Evolutionary conservation across 164 flowering plant genomes (phyloP).

Genomic region (Umbellularia californica): DNA sequence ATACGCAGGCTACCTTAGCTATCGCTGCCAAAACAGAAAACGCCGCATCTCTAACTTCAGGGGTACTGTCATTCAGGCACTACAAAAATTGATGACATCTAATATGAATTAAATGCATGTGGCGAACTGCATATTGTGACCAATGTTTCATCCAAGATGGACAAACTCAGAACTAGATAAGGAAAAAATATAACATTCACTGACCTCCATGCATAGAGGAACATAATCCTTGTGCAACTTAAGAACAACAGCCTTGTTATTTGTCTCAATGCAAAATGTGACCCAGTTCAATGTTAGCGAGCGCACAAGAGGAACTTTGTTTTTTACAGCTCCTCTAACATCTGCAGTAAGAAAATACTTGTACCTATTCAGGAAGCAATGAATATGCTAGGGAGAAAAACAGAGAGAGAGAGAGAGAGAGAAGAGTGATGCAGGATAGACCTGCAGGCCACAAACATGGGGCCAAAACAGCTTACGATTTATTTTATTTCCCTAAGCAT

Average conservation of each 20-base stretch:
- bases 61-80: slow-evolving; percentile 97
- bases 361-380: background rate
- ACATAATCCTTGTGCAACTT: slow-evolving; percentile 97
- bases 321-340: slow-evolving; percentile 76
- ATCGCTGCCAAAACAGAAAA: slow-evolving; percentile 92
- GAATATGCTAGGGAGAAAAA: too few species aligned
- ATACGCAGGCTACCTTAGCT: slow-evolving; percentile 65
- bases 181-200: slow-evolving; percentile 18
- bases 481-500: too few species aligned
- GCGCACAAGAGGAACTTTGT: slow-evolving; percentile 98
- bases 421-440: background rate
- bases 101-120: background rate
- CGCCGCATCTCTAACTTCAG: slow-evolving; percentile 98
- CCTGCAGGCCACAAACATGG: too few species aligned
- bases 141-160: background rate
- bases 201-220: slow-evolving; percentile 96
- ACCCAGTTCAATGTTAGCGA: slow-evolving; percentile 94
- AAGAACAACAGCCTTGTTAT: slow-evolving; percentile 75
- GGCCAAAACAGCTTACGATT: too few species aligned
- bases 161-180: background rate
- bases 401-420: background rate
- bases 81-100: slow-evolving; percentile 20
- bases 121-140: background rate
- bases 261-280: slow-evolving; percentile 87
- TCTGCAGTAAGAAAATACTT: slow-evolving; percentile 42